These are phyloP conservation scores for Neoascochyta sp. DNA, from an alignment of 2,329 filamentous ascomycete genomes.

Conservation along the genomic window DNA sequence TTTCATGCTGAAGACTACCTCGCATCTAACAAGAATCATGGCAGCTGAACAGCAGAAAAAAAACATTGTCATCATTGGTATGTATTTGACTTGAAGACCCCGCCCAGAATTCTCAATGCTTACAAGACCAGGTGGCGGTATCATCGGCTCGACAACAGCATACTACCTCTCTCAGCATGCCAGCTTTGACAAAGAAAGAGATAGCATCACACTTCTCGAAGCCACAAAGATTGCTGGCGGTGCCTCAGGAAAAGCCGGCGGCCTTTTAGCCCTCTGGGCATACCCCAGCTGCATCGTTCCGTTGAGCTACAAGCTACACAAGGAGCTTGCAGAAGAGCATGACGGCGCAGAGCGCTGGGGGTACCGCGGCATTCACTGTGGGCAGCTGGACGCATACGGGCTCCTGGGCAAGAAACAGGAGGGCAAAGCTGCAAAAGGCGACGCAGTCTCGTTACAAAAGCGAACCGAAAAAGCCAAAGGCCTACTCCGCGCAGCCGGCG, in stretches of 20 bases:
- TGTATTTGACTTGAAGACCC: neutral
- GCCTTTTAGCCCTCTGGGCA: conserved; percentile 85
- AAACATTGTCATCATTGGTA: conserved; percentile 39
- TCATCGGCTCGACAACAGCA: conserved; percentile 87
- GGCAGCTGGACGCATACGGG: conserved; percentile 56
- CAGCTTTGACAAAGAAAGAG: conserved; percentile 67
- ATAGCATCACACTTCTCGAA: conserved; percentile 83
- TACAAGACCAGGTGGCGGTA: conserved; percentile 67
- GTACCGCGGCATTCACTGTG: conserved; percentile 75
- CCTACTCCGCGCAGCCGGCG: conserved; percentile 53
- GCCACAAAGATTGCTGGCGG: conserved; percentile 81
- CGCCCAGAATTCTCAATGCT: neutral
- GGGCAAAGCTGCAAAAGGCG: conserved; percentile 6
- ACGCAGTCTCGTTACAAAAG: conserved; percentile 55
- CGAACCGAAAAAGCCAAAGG: conserved; percentile 49
- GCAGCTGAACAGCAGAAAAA: conserved; percentile 21
- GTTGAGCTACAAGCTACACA: conserved; percentile 78
- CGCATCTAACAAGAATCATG: conserved; percentile 21
- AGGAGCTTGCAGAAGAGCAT: conserved; percentile 79
- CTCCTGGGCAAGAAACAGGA: conserved; percentile 28
- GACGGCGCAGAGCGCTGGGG: conserved; percentile 77
- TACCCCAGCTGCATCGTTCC: conserved; percentile 82
- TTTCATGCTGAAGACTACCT: conserved; percentile 21
- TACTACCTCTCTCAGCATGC: conserved; percentile 89
- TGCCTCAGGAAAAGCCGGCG: conserved; percentile 91